Conservation (phyloP, 768 basidiomycete genomes). For the Sarcodon sp. region DNA sequence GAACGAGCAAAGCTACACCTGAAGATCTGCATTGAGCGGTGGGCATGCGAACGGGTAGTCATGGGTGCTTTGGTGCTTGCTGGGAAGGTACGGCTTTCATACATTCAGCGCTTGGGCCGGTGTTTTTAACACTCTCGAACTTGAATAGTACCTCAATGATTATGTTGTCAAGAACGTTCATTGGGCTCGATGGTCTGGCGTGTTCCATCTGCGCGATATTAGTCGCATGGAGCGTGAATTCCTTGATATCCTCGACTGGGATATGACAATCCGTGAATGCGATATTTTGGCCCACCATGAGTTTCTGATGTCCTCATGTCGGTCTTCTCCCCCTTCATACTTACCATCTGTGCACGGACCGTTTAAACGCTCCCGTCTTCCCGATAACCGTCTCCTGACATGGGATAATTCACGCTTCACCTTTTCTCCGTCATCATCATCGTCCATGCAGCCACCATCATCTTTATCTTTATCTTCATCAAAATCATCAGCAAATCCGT, state of each 20-base stretch:
- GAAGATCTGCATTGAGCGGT: not conserved
- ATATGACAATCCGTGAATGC: not conserved
- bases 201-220: not conserved
- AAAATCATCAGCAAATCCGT: not conserved
- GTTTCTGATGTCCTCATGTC: not conserved
- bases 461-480: not conserved
- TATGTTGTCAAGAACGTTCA: not conserved
- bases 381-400: not conserved
- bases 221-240: not conserved
- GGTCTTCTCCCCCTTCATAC: not conserved
- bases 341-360: not conserved
- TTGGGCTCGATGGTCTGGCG: not conserved
- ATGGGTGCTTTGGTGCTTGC: not conserved
- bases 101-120: not conserved
- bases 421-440: not conserved
- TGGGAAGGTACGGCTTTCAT: not conserved
- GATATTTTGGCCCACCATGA: not conserved
- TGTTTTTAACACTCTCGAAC: not conserved
- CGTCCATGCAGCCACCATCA: not conserved
- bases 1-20: not conserved
- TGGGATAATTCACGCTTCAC: not conserved
- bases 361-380: not conserved
- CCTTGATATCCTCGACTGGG: not conserved
- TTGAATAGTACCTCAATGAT: not conserved
- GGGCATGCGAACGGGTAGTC: not conserved